Evolutionary conservation across 1,139 yeast genomes (phyloP).

Genomic region (Debaryomyces coudertii): DNA sequence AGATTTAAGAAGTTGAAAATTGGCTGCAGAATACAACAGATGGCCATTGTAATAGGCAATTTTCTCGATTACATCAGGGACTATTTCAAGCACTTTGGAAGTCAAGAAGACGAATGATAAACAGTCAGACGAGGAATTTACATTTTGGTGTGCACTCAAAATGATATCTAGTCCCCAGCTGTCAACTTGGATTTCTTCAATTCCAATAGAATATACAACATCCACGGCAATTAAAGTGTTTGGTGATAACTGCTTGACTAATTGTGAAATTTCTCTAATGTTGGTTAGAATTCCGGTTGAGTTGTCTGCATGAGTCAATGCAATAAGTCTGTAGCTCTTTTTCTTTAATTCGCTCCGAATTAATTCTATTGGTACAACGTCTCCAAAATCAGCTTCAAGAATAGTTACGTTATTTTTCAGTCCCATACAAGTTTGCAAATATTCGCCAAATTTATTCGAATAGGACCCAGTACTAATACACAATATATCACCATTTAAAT

Average conservation of each 20-base stretch:
- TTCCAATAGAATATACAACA: conserved; percentile 16
- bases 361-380: conserved; percentile 6
- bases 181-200: conserved; percentile 16
- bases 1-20: not conserved
- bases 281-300: conserved; percentile 17
- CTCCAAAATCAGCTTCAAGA: conserved; percentile 11
- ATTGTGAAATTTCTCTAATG: conserved; percentile 10
- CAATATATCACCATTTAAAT: conserved; percentile 9
- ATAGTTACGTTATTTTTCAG: conserved; percentile 8
- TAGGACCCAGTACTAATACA: conserved; percentile 12
- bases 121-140: not conserved
- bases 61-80: not conserved
- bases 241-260: conserved; percentile 12
- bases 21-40: not conserved
- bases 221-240: conserved; percentile 16
- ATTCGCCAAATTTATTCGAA: conserved; percentile 10
- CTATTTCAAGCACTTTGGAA: conserved; percentile 7
- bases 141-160: conserved; percentile 8
- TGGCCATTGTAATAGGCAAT: not conserved
- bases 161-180: conserved; percentile 19
- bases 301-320: conserved; percentile 16
- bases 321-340: conserved; percentile 9
- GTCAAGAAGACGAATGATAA: conserved; percentile 7
- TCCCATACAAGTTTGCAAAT: conserved; percentile 10
- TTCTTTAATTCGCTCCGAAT: conserved; percentile 9